These are phyloP conservation scores for Neonectria punicea DNA, from an alignment of 2,329 filamentous ascomycete genomes.

Conservation along the genomic window DNA sequence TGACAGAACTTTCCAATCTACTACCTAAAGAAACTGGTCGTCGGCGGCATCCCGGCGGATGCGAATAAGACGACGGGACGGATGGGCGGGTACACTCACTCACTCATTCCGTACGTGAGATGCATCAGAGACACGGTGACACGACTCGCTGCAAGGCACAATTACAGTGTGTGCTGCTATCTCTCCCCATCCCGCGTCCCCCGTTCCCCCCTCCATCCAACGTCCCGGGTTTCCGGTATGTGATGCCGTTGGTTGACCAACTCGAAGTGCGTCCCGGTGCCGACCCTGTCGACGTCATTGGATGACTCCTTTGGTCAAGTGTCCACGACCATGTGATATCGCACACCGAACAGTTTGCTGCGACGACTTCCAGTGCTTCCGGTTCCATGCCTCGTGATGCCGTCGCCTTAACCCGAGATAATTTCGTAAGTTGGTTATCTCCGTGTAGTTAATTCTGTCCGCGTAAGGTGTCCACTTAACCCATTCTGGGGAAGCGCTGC, in stretches of 20 bases:
- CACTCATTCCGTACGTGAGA: not conserved
- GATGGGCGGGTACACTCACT: not conserved
- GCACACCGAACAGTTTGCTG: not conserved
- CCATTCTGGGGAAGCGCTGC: not conserved
- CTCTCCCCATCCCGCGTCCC: not conserved
- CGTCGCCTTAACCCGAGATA: not conserved
- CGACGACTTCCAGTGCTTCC: slow-evolving; percentile 12
- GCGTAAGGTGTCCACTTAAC: not conserved
- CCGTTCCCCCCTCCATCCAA: not conserved
- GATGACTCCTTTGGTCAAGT: slow-evolving; percentile 18
- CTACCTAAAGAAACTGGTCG: too few species aligned
- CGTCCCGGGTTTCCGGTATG: not conserved
- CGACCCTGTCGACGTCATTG: slow-evolving; percentile 17
- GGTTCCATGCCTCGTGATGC: not conserved
- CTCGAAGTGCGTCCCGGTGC: not conserved
- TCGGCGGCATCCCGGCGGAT: not conserved
- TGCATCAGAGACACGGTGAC: not conserved
- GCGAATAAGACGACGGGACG: not conserved
- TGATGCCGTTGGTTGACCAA: not conserved
- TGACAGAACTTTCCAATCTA: too few species aligned
- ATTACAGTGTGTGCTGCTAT: not conserved
- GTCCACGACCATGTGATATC: slow-evolving; percentile 10
- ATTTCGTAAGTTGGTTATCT: not conserved
- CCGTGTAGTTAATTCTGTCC: not conserved
- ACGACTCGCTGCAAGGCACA: not conserved